Evolutionary conservation across 2,329 filamentous ascomycete species (phyloP).

Genomic region (Fusarium sp.): DNA sequence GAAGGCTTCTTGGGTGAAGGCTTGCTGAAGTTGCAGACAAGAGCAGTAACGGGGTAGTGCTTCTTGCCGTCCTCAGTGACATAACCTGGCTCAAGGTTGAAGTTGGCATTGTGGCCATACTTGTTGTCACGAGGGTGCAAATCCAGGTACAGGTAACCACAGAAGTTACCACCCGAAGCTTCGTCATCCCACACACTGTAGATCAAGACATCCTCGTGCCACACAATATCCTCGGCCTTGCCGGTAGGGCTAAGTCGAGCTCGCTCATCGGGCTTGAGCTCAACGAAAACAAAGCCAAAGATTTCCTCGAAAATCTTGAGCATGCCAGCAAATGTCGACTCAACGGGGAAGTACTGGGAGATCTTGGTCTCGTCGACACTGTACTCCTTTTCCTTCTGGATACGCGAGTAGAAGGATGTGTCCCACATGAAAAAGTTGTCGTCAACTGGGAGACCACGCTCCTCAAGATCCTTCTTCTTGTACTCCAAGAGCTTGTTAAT

Average conservation of each 20-base stretch:
- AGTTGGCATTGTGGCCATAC: constrained; percentile 86
- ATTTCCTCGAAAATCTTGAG: constrained; percentile 83
- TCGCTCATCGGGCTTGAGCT: constrained; percentile 72
- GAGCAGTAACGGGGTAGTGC: constrained; percentile 77
- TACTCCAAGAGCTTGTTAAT: constrained; percentile 72
- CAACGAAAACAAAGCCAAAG: constrained; percentile 79
- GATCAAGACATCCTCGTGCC: constrained; percentile 83
- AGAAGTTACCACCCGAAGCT: constrained; percentile 72
- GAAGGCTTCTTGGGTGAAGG: constrained; percentile 78
- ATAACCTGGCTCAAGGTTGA: constrained; percentile 79
- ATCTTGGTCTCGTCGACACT: constrained; percentile 81
- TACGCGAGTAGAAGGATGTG: constrained; percentile 77
- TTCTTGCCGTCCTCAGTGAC: constrained; percentile 71
- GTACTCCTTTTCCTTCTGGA: constrained; percentile 82
- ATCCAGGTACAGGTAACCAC: constrained; percentile 84
- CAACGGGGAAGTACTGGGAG: constrained; percentile 83
- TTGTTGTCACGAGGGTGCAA: constrained; percentile 82
- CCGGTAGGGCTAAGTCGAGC: constrained; percentile 69
- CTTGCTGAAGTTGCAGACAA: constrained; percentile 88
- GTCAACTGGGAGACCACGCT: constrained; percentile 66
- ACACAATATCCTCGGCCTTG: constrained; percentile 74
- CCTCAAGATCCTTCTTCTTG: constrained; percentile 73
- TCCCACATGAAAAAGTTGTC: constrained; percentile 85
- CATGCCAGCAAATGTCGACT: constrained; percentile 77
- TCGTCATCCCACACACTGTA: constrained; percentile 85